Percentiles rank a stretch among this genome's conserved stretches.
Evolutionary conservation across 305 asterid genomes (phyloP).

Genomic region (Salvia sclarea): DNA sequence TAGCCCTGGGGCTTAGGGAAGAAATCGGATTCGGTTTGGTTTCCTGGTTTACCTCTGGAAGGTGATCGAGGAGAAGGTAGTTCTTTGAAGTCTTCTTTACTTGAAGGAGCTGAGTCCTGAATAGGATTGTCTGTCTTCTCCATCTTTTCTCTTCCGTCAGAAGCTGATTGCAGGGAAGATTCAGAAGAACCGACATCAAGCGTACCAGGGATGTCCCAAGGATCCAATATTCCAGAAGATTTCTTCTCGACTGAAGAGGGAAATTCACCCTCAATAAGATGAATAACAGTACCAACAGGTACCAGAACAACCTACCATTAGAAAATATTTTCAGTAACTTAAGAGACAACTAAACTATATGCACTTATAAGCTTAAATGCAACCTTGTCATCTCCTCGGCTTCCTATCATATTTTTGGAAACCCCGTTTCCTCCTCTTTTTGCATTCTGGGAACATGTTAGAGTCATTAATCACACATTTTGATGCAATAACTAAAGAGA

Average conservation of each 20-base stretch:
- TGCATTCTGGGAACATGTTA: constrained; percentile 59
- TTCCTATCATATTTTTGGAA: constrained; percentile 88
- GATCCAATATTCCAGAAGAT: constrained; percentile 62
- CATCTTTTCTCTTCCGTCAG: constrained; percentile 27
- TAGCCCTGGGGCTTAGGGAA: constrained; percentile 39
- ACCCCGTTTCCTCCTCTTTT: constrained; percentile 89
- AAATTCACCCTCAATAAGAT: constrained; percentile 77
- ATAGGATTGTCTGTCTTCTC: constrained; percentile 24
- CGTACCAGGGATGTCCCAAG: constrained; percentile 86
- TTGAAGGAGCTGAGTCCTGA: constrained; percentile 30
- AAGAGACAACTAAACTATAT: constrained; percentile 6
- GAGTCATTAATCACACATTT: constrained; percentile 24
- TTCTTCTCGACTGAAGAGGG: constrained; percentile 66
- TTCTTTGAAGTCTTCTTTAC: constrained; percentile 20
- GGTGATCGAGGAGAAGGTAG: constrained; percentile 36
- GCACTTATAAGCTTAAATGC: constrained; percentile 23
- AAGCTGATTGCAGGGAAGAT: constrained; percentile 38
- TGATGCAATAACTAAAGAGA: constrained; percentile 12
- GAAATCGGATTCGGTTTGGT: constrained; percentile 31
- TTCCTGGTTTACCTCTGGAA: constrained; percentile 35
- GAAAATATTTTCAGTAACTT: constrained; percentile 15
- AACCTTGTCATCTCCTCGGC: constrained; percentile 92
- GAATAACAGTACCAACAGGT: constrained; percentile 91
- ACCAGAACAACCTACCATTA: constrained; percentile 71
- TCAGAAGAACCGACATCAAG: constrained; percentile 42